These are phyloP conservation scores for Amyloporia xantha DNA, from an alignment of 768 basidiomycete genomes.

Conservation along the genomic window DNA sequence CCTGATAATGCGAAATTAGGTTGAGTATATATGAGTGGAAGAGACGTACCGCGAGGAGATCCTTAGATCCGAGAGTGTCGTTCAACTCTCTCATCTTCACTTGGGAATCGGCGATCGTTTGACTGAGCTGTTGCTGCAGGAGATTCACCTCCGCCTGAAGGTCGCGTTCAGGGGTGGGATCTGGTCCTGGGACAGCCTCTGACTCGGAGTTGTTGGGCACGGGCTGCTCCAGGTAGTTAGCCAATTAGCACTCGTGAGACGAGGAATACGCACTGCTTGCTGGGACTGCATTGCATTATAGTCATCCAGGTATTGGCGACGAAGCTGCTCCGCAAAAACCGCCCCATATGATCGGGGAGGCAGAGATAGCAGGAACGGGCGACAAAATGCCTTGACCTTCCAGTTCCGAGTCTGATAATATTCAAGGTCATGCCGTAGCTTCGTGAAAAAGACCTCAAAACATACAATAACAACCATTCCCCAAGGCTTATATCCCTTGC, in stretches of 20 bases:
- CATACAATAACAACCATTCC: background rate
- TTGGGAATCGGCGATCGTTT: background rate
- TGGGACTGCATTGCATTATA: background rate
- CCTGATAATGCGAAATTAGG: background rate
- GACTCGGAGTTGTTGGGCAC: background rate
- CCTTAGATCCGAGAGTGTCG: background rate
- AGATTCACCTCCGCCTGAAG: background rate
- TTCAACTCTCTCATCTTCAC: background rate
- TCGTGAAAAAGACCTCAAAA: too few relatives aligned
- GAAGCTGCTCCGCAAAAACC: too few relatives aligned
- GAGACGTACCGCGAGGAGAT: too few relatives aligned
- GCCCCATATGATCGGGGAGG: too few relatives aligned
- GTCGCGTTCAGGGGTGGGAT: too few relatives aligned
- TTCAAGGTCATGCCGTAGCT: too few relatives aligned
- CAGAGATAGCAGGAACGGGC: too few relatives aligned
- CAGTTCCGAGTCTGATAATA: too few relatives aligned
- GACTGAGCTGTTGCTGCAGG: background rate
- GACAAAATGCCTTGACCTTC: too few relatives aligned
- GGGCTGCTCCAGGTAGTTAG: background rate
- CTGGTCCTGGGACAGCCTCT: background rate
- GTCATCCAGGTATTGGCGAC: background rate
- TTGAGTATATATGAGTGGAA: background rate
- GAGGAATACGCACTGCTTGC: background rate
- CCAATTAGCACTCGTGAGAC: too few relatives aligned
- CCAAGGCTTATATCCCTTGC: background rate